Conservation (phyloP, 1,284 basidiomycete genomes). For the Sporisorium iseilematis-ciliati region DNA sequence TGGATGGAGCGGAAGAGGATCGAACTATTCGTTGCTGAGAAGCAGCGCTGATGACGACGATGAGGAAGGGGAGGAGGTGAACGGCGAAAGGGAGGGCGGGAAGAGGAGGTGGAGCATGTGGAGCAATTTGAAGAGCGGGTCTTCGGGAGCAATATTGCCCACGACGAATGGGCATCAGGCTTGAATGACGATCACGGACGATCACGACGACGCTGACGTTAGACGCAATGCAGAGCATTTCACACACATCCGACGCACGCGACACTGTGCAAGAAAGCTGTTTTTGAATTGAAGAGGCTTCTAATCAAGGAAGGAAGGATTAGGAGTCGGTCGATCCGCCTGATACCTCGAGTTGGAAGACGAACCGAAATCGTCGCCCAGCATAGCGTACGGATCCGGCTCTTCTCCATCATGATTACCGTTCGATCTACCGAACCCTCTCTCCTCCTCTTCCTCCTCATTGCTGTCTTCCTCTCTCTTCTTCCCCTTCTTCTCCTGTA, state of each 20-base stretch:
- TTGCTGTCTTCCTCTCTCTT: not conserved
- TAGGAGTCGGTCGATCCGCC: conserved; percentile 23
- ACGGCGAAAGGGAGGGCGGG: not conserved
- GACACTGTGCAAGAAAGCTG: not conserved
- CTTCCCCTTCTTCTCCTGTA: not conserved
- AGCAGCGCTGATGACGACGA: conserved; percentile 10
- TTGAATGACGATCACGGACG: not conserved
- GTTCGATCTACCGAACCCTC: not conserved
- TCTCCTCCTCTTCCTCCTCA: not conserved
- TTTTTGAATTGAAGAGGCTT: not conserved
- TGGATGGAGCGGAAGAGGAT: not conserved
- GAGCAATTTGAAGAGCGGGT: conserved; percentile 14
- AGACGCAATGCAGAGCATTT: not conserved
- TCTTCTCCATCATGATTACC: conserved; percentile 19
- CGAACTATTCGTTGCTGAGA: conserved; percentile 20
- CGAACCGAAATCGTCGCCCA: conserved; percentile 38
- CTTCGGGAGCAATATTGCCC: conserved; percentile 11
- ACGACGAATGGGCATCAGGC: conserved; percentile 8
- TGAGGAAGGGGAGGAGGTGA: conserved; percentile 11
- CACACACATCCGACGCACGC: not conserved
- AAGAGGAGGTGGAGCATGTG: conserved; percentile 38
- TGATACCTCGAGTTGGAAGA: conserved; percentile 16
- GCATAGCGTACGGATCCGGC: conserved; percentile 50
- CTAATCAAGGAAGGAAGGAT: conserved; percentile 17
- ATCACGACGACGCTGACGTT: not conserved